Conservation (phyloP, 2,329 filamentous ascomycete genomes). For the Aspergillus sp. region DNA sequence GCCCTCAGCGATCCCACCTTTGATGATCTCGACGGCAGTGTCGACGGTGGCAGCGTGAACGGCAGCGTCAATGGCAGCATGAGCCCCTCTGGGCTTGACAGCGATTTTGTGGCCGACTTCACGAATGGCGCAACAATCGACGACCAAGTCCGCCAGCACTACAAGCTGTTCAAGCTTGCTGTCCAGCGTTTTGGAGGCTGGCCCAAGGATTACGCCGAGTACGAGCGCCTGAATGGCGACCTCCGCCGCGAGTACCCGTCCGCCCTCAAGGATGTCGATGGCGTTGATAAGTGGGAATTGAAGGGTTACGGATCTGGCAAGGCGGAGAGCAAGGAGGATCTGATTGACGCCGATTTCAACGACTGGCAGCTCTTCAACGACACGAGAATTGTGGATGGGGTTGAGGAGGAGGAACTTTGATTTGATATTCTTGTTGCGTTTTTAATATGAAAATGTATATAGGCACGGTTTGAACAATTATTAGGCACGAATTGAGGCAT, state of each 20-base stretch:
- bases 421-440: background rate
- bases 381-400: background rate
- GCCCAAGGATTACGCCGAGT: constrained; percentile 51
- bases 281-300: constrained; percentile 50
- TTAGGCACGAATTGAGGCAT: background rate
- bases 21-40: constrained; percentile 20
- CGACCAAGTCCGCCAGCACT: constrained; percentile 35
- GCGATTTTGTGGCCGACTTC: background rate
- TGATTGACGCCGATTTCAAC: constrained; percentile 13
- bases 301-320: constrained; percentile 49
- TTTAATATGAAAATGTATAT: background rate
- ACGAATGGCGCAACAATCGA: constrained; percentile 10
- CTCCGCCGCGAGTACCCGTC: constrained; percentile 43
- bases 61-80: constrained; percentile 11
- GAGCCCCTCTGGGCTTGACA: constrained; percentile 10
- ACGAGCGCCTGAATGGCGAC: constrained; percentile 48
- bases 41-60: too few relatives aligned
- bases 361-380: constrained; percentile 15
- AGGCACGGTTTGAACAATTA: background rate
- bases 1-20: constrained; percentile 34
- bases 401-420: constrained; percentile 10
- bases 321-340: constrained; percentile 43
- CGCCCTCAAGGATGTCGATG: constrained; percentile 44
- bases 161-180: constrained; percentile 41
- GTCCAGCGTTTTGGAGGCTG: constrained; percentile 41